Percentiles rank a stretch among this genome's conserved stretches.
phyloP scores from a whole-genome alignment of 371 early-diverging fungal genomes.

The Haplosporangium sp. region DNA sequence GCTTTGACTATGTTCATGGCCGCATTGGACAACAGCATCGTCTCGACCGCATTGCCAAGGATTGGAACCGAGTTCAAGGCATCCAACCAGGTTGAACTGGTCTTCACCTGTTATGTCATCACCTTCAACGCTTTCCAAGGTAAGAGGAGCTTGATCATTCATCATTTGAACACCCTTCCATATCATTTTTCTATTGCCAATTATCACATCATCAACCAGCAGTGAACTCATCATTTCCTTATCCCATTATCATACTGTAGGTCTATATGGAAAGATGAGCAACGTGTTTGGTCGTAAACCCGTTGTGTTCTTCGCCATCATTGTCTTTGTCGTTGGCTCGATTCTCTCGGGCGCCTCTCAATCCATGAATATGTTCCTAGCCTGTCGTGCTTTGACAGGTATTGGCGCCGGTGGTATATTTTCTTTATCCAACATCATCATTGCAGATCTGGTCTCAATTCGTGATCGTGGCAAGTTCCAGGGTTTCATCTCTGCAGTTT shows the following conservation, averaged over 20 bases:
- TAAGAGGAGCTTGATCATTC: constrained; percentile 1
- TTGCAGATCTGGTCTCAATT: constrained; percentile 68
- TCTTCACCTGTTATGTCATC: constrained; percentile 66
- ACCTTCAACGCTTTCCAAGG: constrained; percentile 59
- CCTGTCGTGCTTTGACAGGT: constrained; percentile 58
- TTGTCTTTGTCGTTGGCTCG: constrained; percentile 61
- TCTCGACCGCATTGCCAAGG: constrained; percentile 57
- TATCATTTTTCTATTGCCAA: too few species aligned
- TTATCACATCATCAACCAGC: too few species aligned
- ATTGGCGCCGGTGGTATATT: constrained; percentile 73
- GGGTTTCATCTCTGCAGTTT: constrained; percentile 61
- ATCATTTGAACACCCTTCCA: too few species aligned
- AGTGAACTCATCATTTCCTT: too few species aligned
- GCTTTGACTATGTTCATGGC: constrained; percentile 70
- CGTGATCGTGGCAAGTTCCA: constrained; percentile 71
- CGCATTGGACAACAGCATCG: constrained; percentile 67
- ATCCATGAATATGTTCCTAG: constrained; percentile 58
- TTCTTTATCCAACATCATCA: constrained; percentile 65
- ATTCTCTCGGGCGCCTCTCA: constrained; percentile 59
- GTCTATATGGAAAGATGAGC: constrained; percentile 50
- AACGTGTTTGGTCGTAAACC: constrained; percentile 62
- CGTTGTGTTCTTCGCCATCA: constrained; percentile 59
- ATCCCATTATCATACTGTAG: not conserved
- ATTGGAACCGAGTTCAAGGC: constrained; percentile 60
- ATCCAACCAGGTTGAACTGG: constrained; percentile 57